Conservation (phyloP, 352 stramenopile genomes). For the Phytophthora capsici region DNA sequence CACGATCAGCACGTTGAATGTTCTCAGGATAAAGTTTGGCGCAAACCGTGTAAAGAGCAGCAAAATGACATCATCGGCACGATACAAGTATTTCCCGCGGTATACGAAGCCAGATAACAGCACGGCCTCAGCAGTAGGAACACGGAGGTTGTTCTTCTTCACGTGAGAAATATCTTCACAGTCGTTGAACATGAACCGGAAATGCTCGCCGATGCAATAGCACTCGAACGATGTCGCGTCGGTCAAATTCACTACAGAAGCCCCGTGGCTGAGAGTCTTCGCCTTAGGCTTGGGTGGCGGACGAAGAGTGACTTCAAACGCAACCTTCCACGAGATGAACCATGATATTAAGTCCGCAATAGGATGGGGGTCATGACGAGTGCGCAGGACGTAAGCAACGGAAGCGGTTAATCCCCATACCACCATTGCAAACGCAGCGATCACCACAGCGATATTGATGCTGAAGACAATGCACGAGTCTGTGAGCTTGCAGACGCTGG, state of each 20-base stretch:
- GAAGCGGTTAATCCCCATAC: constrained; percentile 33
- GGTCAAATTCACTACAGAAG: constrained; percentile 28
- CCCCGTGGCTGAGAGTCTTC: constrained; percentile 21
- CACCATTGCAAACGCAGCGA: constrained; percentile 33
- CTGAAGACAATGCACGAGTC: constrained; percentile 43
- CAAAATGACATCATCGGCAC: constrained; percentile 34
- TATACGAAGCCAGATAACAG: constrained; percentile 42
- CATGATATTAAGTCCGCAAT: constrained; percentile 18
- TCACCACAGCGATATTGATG: constrained; percentile 37
- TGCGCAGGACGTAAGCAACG: constrained; percentile 32
- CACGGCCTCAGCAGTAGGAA: constrained; percentile 32
- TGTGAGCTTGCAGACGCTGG: constrained; percentile 37
- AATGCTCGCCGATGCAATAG: constrained; percentile 43
- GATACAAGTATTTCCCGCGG: constrained; percentile 38
- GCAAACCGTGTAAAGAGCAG: constrained; percentile 39
- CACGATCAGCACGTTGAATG: constrained; percentile 47
- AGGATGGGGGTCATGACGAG: constrained; percentile 32
- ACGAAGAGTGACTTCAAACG: constrained; percentile 30
- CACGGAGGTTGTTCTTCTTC: constrained; percentile 29
- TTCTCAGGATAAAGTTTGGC: constrained; percentile 37
- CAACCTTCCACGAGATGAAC: constrained; percentile 37
- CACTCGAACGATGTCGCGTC: constrained; percentile 40
- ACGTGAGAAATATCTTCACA: constrained; percentile 42
- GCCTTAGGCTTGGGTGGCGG: constrained; percentile 30
- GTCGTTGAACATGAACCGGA: constrained; percentile 44